Conservation (phyloP, 371 early-diverging fungal genomes). For the Rhizopus arrhizus region DNA sequence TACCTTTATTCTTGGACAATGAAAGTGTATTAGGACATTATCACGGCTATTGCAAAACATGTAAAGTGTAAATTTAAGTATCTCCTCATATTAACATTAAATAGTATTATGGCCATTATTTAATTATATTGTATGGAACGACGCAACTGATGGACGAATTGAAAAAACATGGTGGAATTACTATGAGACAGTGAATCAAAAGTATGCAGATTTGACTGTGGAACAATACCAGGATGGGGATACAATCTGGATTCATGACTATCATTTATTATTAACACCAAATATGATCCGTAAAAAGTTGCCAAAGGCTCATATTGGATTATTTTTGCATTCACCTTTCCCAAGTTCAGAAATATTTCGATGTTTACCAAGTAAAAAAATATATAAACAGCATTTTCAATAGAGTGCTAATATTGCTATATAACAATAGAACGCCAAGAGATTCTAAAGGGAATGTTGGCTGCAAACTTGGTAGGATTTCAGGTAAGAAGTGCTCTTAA, state of each 20-base stretch:
- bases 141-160: constrained; percentile 64
- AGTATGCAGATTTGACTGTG: constrained; percentile 77
- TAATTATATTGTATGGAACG: constrained; percentile 91
- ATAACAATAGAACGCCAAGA: constrained; percentile 83
- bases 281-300: constrained; percentile 77
- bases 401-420: constrained; percentile 60
- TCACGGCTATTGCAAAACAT: constrained; percentile 91
- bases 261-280: constrained; percentile 94
- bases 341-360: constrained; percentile 94
- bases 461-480: constrained; percentile 90
- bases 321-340: constrained; percentile 98
- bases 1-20: constrained; percentile 80
- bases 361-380: constrained; percentile 77
- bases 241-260: constrained; percentile 98
- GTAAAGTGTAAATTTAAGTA: constrained; percentile 45
- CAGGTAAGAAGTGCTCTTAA: constrained; percentile 56
- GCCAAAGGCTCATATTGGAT: constrained; percentile 86
- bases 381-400: background rate
- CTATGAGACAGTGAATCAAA: constrained; percentile 82
- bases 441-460: constrained; percentile 89
- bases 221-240: constrained; percentile 81
- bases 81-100: constrained; percentile 38
- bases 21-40: constrained; percentile 75
- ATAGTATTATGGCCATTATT: constrained; percentile 96
- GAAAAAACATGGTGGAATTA: constrained; percentile 80